Evolutionary conservation across 2,329 filamentous ascomycete species (phyloP).

Genomic region (Exutisphaerella laricina): DNA sequence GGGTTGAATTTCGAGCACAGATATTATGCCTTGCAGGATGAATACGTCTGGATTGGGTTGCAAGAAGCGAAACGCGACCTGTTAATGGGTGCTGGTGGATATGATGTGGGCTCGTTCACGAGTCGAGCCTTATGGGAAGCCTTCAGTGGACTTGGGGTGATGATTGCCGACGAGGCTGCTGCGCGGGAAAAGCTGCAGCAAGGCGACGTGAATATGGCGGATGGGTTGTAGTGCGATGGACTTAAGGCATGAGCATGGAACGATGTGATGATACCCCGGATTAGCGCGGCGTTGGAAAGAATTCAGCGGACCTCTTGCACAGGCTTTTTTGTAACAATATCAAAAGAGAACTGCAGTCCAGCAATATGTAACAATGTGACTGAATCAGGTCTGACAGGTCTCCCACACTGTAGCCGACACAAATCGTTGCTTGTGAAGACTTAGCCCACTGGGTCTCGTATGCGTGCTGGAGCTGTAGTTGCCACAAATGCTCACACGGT

Average conservation of each 20-base stretch:
- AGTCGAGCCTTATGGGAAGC: conserved; percentile 77
- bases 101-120: conserved; percentile 76
- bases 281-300: no score
- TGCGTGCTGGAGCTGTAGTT: no score
- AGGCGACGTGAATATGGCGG: not conserved
- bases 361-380: no score
- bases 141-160: conserved; percentile 82
- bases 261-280: not conserved
- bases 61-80: conserved; percentile 61
- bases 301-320: no score
- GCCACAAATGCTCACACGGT: no score
- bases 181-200: conserved; percentile 36
- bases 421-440: no score
- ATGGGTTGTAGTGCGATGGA: not conserved
- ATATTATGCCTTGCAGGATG: conserved; percentile 63
- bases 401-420: no score
- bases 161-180: conserved; percentile 67
- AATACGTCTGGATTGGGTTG: conserved; percentile 71
- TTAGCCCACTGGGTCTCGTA: no score
- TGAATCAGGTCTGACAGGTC: no score
- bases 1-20: conserved; percentile 61
- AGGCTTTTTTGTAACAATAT: no score
- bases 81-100: conserved; percentile 70
- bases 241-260: not conserved
- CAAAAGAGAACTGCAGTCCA: no score